These are phyloP conservation scores for Entomortierella parvispora DNA, from an alignment of 192 early-diverging fungal genomes.

Conservation along the genomic window DNA sequence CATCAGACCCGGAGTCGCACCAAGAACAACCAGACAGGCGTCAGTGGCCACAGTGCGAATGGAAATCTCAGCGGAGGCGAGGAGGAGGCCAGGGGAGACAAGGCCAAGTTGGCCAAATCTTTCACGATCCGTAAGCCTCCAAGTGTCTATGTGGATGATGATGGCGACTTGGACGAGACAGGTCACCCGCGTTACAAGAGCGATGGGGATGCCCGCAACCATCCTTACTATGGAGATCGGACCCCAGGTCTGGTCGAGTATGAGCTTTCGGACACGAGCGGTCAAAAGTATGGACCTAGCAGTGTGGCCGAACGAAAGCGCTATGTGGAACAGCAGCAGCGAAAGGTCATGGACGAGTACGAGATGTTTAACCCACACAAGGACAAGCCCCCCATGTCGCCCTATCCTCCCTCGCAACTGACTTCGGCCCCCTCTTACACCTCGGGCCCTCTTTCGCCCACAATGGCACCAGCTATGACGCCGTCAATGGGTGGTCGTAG, in stretches of 20 bases:
- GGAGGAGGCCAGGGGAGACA: slow-evolving; percentile 27
- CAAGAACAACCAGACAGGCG: slow-evolving; percentile 14
- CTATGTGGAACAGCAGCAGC: slow-evolving; percentile 50
- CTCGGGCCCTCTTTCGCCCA: neutral
- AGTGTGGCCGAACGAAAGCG: slow-evolving; percentile 45
- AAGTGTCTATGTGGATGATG: slow-evolving; percentile 40
- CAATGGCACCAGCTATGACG: slow-evolving; percentile 13
- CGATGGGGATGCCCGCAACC: slow-evolving; percentile 33
- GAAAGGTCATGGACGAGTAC: slow-evolving; percentile 53
- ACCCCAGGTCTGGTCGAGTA: slow-evolving; percentile 40
- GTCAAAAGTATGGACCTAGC: slow-evolving; percentile 30
- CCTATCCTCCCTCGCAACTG: slow-evolving; percentile 30
- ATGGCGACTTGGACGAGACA: slow-evolving; percentile 43
- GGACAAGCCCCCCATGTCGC: slow-evolving; percentile 28
- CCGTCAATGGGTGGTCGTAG: slow-evolving; percentile 47
- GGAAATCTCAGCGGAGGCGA: slow-evolving; percentile 1
- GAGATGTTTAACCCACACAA: slow-evolving; percentile 50
- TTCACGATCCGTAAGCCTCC: slow-evolving; percentile 48
- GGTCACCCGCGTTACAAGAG: slow-evolving; percentile 47
- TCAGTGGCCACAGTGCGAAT: neutral
- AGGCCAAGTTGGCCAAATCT: slow-evolving; percentile 40
- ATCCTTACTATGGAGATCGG: slow-evolving; percentile 47
- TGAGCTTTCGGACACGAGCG: slow-evolving; percentile 44
- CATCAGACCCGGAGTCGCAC: slow-evolving; percentile 30
- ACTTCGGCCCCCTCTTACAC: slow-evolving; percentile 35